These are phyloP conservation scores for Penicillium robsamsonii DNA, from an alignment of 495 filamentous ascomycete genomes.

Conservation along the genomic window DNA sequence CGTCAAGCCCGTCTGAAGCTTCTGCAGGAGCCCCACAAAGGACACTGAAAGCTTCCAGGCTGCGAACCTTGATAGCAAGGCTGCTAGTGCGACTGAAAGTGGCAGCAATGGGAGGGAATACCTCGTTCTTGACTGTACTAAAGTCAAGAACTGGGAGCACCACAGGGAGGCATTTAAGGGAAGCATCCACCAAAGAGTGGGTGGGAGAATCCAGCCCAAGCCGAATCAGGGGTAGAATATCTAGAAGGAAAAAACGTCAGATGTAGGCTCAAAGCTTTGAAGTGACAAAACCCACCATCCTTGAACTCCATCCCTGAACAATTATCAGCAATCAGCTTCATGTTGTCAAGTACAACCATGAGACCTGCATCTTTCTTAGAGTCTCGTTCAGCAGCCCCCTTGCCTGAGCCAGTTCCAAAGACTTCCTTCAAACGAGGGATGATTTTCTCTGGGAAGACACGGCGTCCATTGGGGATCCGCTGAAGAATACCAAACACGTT, in stretches of 20 bases:
- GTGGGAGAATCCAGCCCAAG: slow-evolving; percentile 83
- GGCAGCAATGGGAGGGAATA: slow-evolving; percentile 84
- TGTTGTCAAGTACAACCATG: slow-evolving; percentile 83
- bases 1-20: slow-evolving; percentile 43
- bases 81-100: slow-evolving; percentile 92
- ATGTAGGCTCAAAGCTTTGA: background rate
- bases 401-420: slow-evolving; percentile 59
- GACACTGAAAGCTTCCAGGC: slow-evolving; percentile 82
- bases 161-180: slow-evolving; percentile 67
- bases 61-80: slow-evolving; percentile 88
- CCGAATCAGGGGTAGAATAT: slow-evolving; percentile 81
- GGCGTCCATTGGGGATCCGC: slow-evolving; percentile 68
- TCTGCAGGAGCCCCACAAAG: slow-evolving; percentile 72
- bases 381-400: slow-evolving; percentile 64
- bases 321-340: slow-evolving; percentile 69
- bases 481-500: slow-evolving; percentile 87
- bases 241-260: slow-evolving; percentile 40
- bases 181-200: slow-evolving; percentile 81
- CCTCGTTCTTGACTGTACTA: slow-evolving; percentile 89
- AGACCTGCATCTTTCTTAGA: slow-evolving; percentile 82
- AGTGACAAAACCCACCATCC: slow-evolving; percentile 58
- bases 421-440: slow-evolving; percentile 80
- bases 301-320: slow-evolving; percentile 92
- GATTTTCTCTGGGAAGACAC: slow-evolving; percentile 78
- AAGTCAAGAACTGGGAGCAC: slow-evolving; percentile 87